phyloP scores from a whole-genome alignment of 2,329 filamentous ascomycete genomes.

The Paecilomyces niveus region DNA sequence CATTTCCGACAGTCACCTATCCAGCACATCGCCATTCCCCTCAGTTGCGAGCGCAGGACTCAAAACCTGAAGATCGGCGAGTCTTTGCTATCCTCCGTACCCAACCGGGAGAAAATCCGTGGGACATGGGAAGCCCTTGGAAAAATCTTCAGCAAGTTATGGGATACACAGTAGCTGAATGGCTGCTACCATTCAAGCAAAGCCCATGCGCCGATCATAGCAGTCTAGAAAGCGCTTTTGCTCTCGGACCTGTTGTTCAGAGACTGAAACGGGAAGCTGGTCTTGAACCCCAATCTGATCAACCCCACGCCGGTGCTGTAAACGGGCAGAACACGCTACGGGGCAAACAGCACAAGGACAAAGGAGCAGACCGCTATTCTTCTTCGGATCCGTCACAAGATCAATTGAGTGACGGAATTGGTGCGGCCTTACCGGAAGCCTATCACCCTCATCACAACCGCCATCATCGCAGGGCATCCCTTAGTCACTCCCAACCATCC shows the following conservation, averaged over 20 bases:
- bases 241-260: constrained; percentile 56
- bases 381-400: neutral
- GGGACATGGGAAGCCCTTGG: constrained; percentile 61
- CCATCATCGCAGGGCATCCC: neutral
- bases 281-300: constrained; percentile 9
- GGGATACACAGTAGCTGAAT: constrained; percentile 64
- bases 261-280: constrained; percentile 46
- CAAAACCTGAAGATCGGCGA: constrained; percentile 47
- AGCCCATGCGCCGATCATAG: constrained; percentile 70
- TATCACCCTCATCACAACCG: neutral
- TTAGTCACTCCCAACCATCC: neutral
- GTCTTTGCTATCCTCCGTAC: constrained; percentile 76
- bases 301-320: neutral
- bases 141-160: constrained; percentile 74
- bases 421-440: neutral
- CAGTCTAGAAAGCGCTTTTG: constrained; percentile 59
- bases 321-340: neutral
- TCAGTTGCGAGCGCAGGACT: constrained; percentile 11
- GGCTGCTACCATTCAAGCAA: constrained; percentile 68
- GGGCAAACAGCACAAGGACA: neutral
- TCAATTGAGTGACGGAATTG: neutral
- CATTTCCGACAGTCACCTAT: constrained; percentile 35
- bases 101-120: constrained; percentile 71
- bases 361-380: neutral
- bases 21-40: constrained; percentile 25